phyloP scores from a whole-genome alignment of 345 rosid species.

The Cardamine occulta region DNA sequence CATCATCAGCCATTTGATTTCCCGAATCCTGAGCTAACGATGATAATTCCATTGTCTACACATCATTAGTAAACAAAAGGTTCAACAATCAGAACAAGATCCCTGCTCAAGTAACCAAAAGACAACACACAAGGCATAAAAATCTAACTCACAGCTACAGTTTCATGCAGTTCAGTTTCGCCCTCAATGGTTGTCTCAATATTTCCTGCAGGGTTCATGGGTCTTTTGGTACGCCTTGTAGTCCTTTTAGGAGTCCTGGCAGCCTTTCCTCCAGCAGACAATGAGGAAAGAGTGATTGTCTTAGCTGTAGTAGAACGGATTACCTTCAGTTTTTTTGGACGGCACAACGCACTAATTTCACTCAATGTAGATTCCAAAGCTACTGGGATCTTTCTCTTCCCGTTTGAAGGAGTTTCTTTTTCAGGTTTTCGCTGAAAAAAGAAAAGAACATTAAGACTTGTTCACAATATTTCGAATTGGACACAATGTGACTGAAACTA shows the following conservation, averaged over 20 bases:
- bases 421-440: slow-evolving; percentile 34
- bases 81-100: neutral
- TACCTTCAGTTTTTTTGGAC: slow-evolving; percentile 47
- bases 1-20: neutral
- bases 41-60: neutral
- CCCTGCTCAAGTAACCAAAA: neutral
- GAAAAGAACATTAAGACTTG: neutral
- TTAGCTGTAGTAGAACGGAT: slow-evolving; percentile 23
- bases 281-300: slow-evolving; percentile 16
- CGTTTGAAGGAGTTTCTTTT: slow-evolving; percentile 37
- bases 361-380: slow-evolving; percentile 30
- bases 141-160: neutral
- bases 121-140: neutral
- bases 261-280: slow-evolving; percentile 30
- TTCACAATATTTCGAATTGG: neutral
- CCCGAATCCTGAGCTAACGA: neutral
- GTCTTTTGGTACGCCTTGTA: slow-evolving; percentile 34
- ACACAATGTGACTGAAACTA: neutral
- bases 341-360: slow-evolving; percentile 30
- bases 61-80: neutral
- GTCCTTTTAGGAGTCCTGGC: slow-evolving; percentile 34
- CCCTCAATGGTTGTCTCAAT: neutral
- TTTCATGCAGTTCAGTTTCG: neutral
- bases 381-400: slow-evolving; percentile 20
- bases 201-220: neutral